These are phyloP conservation scores for Esteya vermicola DNA, from an alignment of 2,329 filamentous ascomycete genomes.

Conservation along the genomic window DNA sequence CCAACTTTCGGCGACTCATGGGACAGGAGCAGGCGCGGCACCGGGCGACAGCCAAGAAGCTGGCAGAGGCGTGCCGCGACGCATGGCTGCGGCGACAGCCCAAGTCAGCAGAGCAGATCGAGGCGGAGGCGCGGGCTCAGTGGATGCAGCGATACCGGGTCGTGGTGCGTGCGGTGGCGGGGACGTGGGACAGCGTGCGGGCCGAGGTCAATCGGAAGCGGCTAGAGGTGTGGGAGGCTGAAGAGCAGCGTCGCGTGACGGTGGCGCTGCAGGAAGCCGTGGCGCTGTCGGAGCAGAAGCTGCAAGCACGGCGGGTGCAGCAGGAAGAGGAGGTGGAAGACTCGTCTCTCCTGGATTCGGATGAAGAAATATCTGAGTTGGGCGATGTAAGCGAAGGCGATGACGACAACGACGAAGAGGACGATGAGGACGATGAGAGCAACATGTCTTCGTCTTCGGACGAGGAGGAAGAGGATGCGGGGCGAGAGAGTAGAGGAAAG, in stretches of 20 bases:
- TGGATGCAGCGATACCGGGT: conserved; percentile 57
- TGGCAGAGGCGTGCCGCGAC: conserved; percentile 66
- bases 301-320: conserved; percentile 44
- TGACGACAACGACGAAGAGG: conserved; percentile 34
- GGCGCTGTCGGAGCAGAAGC: conserved; percentile 54
- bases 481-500: conserved; percentile 39
- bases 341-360: conserved; percentile 26
- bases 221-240: conserved; percentile 48
- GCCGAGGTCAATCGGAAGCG: conserved; percentile 45
- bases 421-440: conserved; percentile 42
- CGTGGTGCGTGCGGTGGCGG: conserved; percentile 43
- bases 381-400: conserved; percentile 34
- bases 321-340: conserved; percentile 37
- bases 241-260: conserved; percentile 48
- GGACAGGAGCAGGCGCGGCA: conserved; percentile 67
- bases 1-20: conserved; percentile 71
- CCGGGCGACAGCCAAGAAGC: conserved; percentile 57
- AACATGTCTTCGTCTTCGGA: conserved; percentile 40
- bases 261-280: conserved; percentile 61
- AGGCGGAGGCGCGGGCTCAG: conserved; percentile 58
- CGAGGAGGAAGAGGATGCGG: conserved; percentile 22
- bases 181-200: conserved; percentile 51
- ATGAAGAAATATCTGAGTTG: conserved; percentile 27
- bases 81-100: conserved; percentile 62
- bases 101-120: conserved; percentile 66